phyloP scores from a whole-genome alignment of 805 yeast species.

The Maudiozyma pseudohumilis region DNA sequence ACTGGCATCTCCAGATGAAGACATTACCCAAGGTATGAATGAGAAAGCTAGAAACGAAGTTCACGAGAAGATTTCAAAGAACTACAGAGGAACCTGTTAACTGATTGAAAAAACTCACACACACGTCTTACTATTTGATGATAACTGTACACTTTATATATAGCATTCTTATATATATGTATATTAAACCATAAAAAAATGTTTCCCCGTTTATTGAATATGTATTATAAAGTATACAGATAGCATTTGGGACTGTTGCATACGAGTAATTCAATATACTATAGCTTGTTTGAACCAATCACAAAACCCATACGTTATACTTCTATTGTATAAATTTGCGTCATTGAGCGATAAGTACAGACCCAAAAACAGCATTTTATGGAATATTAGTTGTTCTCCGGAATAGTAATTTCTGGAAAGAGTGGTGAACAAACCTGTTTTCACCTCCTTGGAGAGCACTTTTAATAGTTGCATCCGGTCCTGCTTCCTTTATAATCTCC shows the following conservation, averaged over 20 bases:
- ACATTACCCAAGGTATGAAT: neutral
- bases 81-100: constrained; percentile 26
- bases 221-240: no score
- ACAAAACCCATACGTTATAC: no score
- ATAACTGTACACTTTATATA: no score
- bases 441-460: neutral
- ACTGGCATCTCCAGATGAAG: constrained; percentile 16
- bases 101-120: neutral
- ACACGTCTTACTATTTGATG: neutral
- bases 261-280: no score
- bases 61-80: constrained; percentile 12
- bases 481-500: neutral
- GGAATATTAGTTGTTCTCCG: constrained; percentile 1
- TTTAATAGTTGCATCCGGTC: neutral
- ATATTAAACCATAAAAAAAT: neutral
- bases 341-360: neutral
- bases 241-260: no score
- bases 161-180: neutral
- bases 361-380: neutral
- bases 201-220: no score
- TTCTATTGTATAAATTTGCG: no score
- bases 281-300: no score
- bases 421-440: constrained; percentile 7
- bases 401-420: constrained; percentile 7
- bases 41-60: constrained; percentile 5